Percentiles rank a stretch among this genome's conserved stretches.
Conservation (phyloP, 1,139 yeast genomes). For the Hansenula lynferdii region DNA sequence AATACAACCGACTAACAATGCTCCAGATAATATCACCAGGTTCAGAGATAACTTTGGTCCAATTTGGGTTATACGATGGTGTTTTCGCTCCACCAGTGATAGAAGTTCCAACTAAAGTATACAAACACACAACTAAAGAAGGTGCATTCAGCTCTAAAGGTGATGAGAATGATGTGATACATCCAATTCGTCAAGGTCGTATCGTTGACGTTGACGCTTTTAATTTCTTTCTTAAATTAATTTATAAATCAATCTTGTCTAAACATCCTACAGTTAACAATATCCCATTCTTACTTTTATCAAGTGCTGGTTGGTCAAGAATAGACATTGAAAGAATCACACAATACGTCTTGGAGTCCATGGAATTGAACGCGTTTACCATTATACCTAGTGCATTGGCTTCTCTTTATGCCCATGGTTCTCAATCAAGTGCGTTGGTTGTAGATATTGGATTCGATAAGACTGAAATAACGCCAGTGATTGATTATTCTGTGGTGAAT, state of each 20-base stretch:
- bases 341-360: slow-evolving; percentile 67
- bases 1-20: not conserved
- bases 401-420: slow-evolving; percentile 69
- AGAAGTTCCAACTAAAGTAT: slow-evolving; percentile 73
- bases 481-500: slow-evolving; percentile 60
- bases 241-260: slow-evolving; percentile 52
- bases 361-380: slow-evolving; percentile 72
- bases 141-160: slow-evolving; percentile 35
- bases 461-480: slow-evolving; percentile 73
- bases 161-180: slow-evolving; percentile 40
- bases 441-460: slow-evolving; percentile 77
- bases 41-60: slow-evolving; percentile 67
- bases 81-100: slow-evolving; percentile 66
- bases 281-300: slow-evolving; percentile 55
- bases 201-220: slow-evolving; percentile 69
- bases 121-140: slow-evolving; percentile 41
- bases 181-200: slow-evolving; percentile 60
- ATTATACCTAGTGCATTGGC: slow-evolving; percentile 67
- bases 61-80: slow-evolving; percentile 78
- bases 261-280: slow-evolving; percentile 42
- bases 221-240: slow-evolving; percentile 57
- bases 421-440: slow-evolving; percentile 56
- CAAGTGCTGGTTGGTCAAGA: slow-evolving; percentile 68
- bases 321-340: slow-evolving; percentile 63
- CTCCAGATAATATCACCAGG: slow-evolving; percentile 69